Evolutionary conservation across 2,329 filamentous ascomycete genomes (phyloP).

Genomic region (Sporothrix globosa): DNA sequence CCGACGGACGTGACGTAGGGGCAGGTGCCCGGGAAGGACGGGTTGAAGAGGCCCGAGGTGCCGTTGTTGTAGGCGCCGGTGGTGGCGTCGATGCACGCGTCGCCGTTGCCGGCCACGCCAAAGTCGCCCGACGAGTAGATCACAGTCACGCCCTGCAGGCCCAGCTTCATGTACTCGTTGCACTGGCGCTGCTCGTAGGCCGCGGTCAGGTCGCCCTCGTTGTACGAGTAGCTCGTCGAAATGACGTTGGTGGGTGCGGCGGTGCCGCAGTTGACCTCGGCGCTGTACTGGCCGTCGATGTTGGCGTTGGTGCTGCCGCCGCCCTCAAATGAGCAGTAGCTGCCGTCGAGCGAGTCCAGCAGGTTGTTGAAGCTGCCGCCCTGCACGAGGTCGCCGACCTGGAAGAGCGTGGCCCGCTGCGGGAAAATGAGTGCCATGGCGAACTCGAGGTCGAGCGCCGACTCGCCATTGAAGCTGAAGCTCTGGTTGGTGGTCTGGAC

Average conservation of each 20-base stretch:
- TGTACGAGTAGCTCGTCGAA: conserved; percentile 57
- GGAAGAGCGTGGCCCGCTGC: conserved; percentile 55
- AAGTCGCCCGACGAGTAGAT: conserved; percentile 57
- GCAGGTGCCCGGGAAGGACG: conserved; percentile 52
- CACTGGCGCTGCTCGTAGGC: conserved; percentile 58
- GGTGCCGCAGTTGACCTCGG: conserved; percentile 52
- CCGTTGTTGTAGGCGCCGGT: conserved; percentile 41
- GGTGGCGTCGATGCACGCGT: conserved; percentile 44
- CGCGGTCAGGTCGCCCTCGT: conserved; percentile 54
- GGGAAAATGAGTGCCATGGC: conserved; percentile 54
- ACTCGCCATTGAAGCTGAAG: conserved; percentile 48
- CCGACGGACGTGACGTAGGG: conserved; percentile 57
- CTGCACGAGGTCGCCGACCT: conserved; percentile 48
- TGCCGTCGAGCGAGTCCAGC: conserved; percentile 51
- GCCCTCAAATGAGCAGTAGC: conserved; percentile 49
- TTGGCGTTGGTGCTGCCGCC: conserved; percentile 42
- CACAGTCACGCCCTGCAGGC: conserved; percentile 55
- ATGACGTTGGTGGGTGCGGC: conserved; percentile 55
- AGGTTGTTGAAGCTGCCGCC: conserved; percentile 40
- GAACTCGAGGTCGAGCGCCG: conserved; percentile 45
- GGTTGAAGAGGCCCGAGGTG: conserved; percentile 51
- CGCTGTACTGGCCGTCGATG: conserved; percentile 44
- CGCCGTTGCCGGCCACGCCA: conserved; percentile 49
- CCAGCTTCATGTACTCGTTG: conserved; percentile 61
- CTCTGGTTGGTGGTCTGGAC: conserved; percentile 45